Percentiles rank a stretch among this genome's conserved stretches.
These are phyloP conservation scores for Aureobasidium lini DNA, from an alignment of 2,329 filamentous ascomycete species.

Conservation along the genomic window DNA sequence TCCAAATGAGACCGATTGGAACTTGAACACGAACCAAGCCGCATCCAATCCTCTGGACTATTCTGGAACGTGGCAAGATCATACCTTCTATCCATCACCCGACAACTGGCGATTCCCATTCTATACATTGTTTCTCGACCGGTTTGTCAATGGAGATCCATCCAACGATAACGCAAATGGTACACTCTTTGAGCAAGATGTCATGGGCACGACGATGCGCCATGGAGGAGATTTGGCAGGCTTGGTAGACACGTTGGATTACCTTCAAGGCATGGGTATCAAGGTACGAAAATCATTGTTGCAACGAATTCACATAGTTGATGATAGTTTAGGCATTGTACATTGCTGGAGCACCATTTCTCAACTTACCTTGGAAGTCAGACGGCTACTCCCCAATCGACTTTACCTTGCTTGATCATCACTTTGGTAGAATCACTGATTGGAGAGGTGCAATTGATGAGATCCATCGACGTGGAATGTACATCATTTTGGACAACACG, in stretches of 20 bases:
- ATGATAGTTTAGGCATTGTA: constrained; percentile 44
- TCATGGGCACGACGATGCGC: constrained; percentile 55
- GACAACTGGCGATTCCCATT: constrained; percentile 58
- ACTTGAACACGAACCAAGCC: constrained; percentile 53
- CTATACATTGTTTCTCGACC: constrained; percentile 57
- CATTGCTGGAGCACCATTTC: constrained; percentile 55
- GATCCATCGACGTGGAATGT: constrained; percentile 57
- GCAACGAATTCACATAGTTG: neutral
- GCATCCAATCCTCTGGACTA: constrained; percentile 52
- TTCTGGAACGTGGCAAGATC: constrained; percentile 46
- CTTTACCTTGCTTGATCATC: constrained; percentile 55
- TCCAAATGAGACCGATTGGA: constrained; percentile 45
- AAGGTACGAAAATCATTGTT: neutral
- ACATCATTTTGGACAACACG: constrained; percentile 59
- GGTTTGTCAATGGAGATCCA: constrained; percentile 58
- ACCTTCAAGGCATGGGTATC: constrained; percentile 57
- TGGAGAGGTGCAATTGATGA: constrained; percentile 53
- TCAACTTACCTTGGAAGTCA: constrained; percentile 57
- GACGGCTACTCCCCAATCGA: constrained; percentile 55
- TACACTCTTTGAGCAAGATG: constrained; percentile 54
- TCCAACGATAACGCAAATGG: constrained; percentile 57
- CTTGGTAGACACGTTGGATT: constrained; percentile 54
- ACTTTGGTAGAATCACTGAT: constrained; percentile 51
- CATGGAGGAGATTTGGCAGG: constrained; percentile 53
- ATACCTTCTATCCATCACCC: constrained; percentile 48